Base-by-base conservation (phyloP, 169 alveolate species). In the Plasmodium gonderi region DNA sequence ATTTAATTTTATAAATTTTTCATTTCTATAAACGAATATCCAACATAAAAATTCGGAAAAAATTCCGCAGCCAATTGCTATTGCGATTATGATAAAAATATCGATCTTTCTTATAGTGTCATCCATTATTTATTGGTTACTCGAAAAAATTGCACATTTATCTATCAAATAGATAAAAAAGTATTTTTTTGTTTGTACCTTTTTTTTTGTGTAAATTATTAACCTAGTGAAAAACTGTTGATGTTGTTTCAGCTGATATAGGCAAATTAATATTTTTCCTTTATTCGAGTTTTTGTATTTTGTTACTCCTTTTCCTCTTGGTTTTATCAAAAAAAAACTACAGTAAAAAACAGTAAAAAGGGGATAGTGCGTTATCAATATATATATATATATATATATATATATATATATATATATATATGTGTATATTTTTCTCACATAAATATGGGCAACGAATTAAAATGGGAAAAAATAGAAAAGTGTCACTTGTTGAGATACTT, bases 41-140 rank as follows among this genome's bases (percentile, higher is more conserved):
- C 94, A 90, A 31, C 94, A 72, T 74, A 90, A 90, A 90, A 90
- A 77, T 90, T 90, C 94, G 36, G 90, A 90, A 90, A 90, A 76
- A 42, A 90, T 29, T 26, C 94, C 94, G 51, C 94, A 90, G 8
- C 78, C 74, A 20, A 78, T 47, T 23, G 94, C 94, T 77, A 90
- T 77, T 26, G 89, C 94, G 47, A 90, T 77, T 49, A 90, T 74
- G 12, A 77, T 65, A 40, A 90, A 90, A 64, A 78, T 45, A 29
- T 90, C 94, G 26, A 9, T 44, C 75, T 90, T 90, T 49, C 65
- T 77, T 36, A 90, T 54, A 40, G 11, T 36, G 14, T 90, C 91
- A 38, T 90, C 94, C 94, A 90, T 90, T 26, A n/a, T n/a, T 90
- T 90, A 29, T 14, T 60, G 17, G 14, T 60, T 60, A 4, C 20